These are phyloP conservation scores for Colletotrichum gloeosporioides DNA, from an alignment of 2,329 filamentous ascomycete genomes.

Conservation along the genomic window DNA sequence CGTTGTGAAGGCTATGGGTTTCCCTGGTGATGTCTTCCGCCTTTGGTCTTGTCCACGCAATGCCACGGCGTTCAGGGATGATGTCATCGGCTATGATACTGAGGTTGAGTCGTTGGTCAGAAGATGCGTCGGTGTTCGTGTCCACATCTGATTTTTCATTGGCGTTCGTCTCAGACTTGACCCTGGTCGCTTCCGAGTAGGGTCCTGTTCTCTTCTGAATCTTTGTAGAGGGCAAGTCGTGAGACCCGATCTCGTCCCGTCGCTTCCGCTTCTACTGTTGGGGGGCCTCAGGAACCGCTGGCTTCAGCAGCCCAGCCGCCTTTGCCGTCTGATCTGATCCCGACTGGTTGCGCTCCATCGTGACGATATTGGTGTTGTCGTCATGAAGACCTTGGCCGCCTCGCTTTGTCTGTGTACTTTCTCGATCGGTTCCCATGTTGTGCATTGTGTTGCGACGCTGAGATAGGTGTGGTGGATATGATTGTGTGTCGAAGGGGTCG, in stretches of 20 bases:
- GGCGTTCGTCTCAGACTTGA: not conserved
- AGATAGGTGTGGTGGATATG: not conserved
- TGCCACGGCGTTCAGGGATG: fast-evolving
- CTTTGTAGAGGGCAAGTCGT: not conserved
- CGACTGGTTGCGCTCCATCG: too few species aligned
- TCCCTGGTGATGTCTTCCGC: not conserved
- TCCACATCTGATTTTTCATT: not conserved
- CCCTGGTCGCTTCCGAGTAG: not conserved
- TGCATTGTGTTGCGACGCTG: not conserved
- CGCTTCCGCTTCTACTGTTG: too few species aligned
- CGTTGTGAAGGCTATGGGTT: fast-evolving
- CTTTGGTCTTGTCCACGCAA: not conserved
- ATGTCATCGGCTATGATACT: not conserved
- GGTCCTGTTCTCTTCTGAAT: not conserved
- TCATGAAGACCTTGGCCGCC: not conserved
- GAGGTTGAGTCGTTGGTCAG: not conserved
- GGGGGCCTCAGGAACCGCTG: too few species aligned
- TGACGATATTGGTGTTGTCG: not conserved
- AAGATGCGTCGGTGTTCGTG: not conserved
- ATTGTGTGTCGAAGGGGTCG: not conserved
- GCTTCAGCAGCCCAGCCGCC: too few species aligned
- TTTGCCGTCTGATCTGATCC: too few species aligned
- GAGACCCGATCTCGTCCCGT: not conserved
- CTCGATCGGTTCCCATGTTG: not conserved
- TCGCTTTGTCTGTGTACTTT: not conserved